A percentile compares a stretch with the other conserved stretches of the same genome.
Evolutionary conservation across 75 land plant genomes (phyloP).

Genomic region (Cryptomeria japonica): DNA sequence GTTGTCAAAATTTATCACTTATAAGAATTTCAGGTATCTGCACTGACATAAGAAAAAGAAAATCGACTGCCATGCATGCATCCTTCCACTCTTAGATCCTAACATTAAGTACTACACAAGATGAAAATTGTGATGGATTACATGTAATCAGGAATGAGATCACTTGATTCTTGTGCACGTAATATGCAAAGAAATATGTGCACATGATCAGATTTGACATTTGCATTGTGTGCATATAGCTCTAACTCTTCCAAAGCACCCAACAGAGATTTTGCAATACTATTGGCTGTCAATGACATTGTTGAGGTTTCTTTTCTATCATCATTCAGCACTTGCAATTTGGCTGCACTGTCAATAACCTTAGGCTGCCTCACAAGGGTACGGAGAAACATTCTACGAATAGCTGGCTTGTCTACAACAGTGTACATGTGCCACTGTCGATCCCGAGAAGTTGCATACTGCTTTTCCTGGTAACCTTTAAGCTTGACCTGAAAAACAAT

Average conservation of each 20-base stretch:
- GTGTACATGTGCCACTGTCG: conserved; percentile 98
- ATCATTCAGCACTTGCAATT: conserved; percentile 17
- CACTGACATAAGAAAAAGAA: background rate
- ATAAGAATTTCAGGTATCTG: background rate
- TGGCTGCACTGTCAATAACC: conserved; percentile 36
- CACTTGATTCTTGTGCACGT: conserved; percentile 65
- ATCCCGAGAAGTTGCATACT: conserved; percentile 87
- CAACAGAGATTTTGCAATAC: conserved; percentile 72
- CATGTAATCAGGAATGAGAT: conserved; percentile 66
- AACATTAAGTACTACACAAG: background rate
- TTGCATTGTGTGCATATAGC: conserved; percentile 66
- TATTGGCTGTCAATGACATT: conserved; percentile 55
- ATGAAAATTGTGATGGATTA: conserved; percentile 15
- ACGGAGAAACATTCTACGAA: conserved; percentile 93
- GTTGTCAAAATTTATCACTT: background rate
- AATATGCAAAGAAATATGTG: conserved; percentile 94
- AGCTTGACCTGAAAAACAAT: conserved; percentile 70
- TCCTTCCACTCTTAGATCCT: background rate
- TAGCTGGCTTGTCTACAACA: conserved; percentile 62
- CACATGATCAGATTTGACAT: conserved; percentile 74
- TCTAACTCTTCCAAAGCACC: conserved; percentile 94
- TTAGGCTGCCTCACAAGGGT: conserved; percentile 85
- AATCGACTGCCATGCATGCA: background rate
- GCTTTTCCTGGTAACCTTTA: conserved; percentile 72
- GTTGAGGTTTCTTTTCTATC: conserved; percentile 16